Evolutionary conservation across 2,329 filamentous ascomycete genomes (phyloP).

Genomic region (Aspergillus tubingensis): DNA sequence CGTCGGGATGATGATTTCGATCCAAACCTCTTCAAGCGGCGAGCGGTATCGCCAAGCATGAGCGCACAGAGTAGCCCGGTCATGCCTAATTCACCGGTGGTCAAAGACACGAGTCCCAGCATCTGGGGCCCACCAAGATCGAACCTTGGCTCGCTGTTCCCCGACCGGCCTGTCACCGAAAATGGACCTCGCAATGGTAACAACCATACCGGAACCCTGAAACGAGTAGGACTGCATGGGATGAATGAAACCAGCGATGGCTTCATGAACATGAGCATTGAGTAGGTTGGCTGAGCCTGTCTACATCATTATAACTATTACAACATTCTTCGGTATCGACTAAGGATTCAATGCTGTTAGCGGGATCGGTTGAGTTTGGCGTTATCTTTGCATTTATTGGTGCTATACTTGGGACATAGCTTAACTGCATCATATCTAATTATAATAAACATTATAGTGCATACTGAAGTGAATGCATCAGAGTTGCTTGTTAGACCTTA

Average conservation of each 20-base stretch:
- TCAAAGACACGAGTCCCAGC: slow-evolving; percentile 61
- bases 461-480: too few relatives aligned
- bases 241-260: slow-evolving; percentile 97
- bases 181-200: slow-evolving; percentile 54
- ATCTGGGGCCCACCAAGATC: slow-evolving; percentile 73
- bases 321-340: too few relatives aligned
- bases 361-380: not conserved
- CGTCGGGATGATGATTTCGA: slow-evolving; percentile 90
- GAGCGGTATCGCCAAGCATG: slow-evolving; percentile 88
- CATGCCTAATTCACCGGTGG: slow-evolving; percentile 75
- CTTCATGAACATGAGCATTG: slow-evolving; percentile 96
- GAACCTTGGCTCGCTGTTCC: slow-evolving; percentile 54
- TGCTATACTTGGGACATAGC: not conserved
- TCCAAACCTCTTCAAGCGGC: slow-evolving; percentile 80
- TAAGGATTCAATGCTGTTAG: not conserved
- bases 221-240: slow-evolving; percentile 78
- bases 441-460: too few relatives aligned
- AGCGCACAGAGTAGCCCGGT: slow-evolving; percentile 88
- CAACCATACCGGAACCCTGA: slow-evolving; percentile 43
- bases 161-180: slow-evolving; percentile 51
- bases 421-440: too few relatives aligned
- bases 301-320: not conserved
- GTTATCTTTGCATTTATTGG: not conserved
- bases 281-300: slow-evolving; percentile 52
- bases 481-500: too few relatives aligned